These are phyloP conservation scores for Ganoderma lucidum DNA, from an alignment of 1,284 basidiomycete species.

Conservation along the genomic window DNA sequence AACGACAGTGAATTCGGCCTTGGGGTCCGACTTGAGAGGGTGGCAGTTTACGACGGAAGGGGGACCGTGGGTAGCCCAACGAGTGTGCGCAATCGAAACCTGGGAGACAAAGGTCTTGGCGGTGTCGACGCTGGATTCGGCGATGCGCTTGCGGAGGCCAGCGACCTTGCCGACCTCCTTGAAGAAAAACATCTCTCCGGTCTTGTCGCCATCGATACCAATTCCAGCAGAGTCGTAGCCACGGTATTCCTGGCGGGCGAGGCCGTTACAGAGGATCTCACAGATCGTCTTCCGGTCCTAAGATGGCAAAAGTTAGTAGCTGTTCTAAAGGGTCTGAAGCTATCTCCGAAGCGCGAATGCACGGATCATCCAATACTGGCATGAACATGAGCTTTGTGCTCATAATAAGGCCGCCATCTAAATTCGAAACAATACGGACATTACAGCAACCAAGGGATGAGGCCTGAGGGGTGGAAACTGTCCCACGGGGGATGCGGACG, in stretches of 20 bases:
- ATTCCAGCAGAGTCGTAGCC: conserved; percentile 98
- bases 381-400: neutral
- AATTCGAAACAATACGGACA: too few relatives aligned
- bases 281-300: conserved; percentile 93
- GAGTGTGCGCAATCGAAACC: conserved; percentile 98
- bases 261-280: conserved; percentile 92
- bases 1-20: conserved; percentile 90
- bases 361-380: neutral
- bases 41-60: conserved; percentile 94
- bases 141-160: conserved; percentile 92
- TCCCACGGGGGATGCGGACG: neutral
- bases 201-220: conserved; percentile 93
- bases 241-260: conserved; percentile 97
- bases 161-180: conserved; percentile 99
- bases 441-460: neutral
- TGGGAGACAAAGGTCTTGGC: conserved; percentile 87
- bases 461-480: neutral
- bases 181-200: conserved; percentile 85
- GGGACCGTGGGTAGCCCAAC: conserved; percentile 99
- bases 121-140: conserved; percentile 80
- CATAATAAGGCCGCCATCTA: neutral
- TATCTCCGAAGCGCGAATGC: neutral
- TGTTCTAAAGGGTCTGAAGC: neutral
- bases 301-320: conserved; percentile 10
- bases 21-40: conserved; percentile 89